Conservation (phyloP, 371 early-diverging fungal genomes). For the Mortierella sp. region DNA sequence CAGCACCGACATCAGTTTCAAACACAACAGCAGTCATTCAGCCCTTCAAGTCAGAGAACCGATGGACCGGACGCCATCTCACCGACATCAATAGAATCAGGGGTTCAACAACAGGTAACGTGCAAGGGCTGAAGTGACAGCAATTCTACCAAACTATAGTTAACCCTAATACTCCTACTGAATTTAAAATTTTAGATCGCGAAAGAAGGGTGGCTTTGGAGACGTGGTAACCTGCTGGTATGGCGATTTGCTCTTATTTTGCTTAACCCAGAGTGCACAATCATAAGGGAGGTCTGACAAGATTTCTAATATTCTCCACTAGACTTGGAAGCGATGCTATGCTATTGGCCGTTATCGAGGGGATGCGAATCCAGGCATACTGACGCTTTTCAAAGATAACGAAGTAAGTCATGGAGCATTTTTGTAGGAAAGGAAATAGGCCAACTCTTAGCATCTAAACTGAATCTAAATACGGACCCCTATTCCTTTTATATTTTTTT, state of each 20-base stretch:
- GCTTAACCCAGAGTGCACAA: neutral
- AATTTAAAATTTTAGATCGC: constrained; percentile 28
- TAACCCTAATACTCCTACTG: neutral
- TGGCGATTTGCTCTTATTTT: neutral
- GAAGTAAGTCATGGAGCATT: constrained; percentile 26
- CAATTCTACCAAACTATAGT: too few relatives aligned
- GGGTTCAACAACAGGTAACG: constrained; percentile 21
- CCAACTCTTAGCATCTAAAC: neutral
- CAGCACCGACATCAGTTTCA: constrained; percentile 10
- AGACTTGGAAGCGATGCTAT: constrained; percentile 56
- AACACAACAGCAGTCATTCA: constrained; percentile 20
- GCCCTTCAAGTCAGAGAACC: constrained; percentile 26
- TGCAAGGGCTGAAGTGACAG: neutral
- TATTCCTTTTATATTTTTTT: neutral
- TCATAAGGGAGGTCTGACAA: too few relatives aligned
- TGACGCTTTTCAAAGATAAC: constrained; percentile 53
- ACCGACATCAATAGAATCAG: constrained; percentile 1
- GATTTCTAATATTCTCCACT: neutral
- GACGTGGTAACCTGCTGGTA: constrained; percentile 50
- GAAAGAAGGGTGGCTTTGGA: constrained; percentile 55
- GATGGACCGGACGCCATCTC: constrained; percentile 3
- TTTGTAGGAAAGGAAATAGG: neutral
- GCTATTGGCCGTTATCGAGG: constrained; percentile 46
- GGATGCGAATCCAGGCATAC: constrained; percentile 43
- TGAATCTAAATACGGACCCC: neutral